Evolutionary conservation across 148 eudicot genomes (phyloP), one percentile per base, ranked within the genome.

Genomic region (Simmondsia chinensis): DNA sequence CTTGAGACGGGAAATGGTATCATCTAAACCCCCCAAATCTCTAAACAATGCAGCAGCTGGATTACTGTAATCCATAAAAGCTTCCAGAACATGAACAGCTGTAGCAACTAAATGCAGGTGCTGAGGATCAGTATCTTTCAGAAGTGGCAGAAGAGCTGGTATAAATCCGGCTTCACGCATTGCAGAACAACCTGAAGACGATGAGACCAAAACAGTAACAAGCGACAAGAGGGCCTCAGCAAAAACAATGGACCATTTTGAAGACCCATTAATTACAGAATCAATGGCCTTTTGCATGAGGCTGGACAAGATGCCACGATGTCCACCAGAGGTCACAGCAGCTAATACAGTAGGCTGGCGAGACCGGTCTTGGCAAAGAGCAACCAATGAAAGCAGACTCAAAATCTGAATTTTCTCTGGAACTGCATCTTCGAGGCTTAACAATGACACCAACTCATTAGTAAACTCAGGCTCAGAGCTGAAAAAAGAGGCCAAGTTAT

Each of bases 161-260:
- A 91, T 91, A 59, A 91, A 91, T 57, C 99, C 95, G 28, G 95
- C 87, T 72, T 91, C 99, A 42, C 99, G 95, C 99, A 91, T 76
- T 39, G 99, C 94, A 49, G 94, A 76, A 42, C 94, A 91, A 36
- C 99, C 99, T 37, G 95, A 76, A 14, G 99, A 82, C 12, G 99
- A 79, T 7, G 95, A 79, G 32, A 91, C 99, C 68, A 91, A 63
- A 45, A 79, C 81, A 50, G 95, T 82, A 43, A 91, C 81, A 48
- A 91, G 88, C 33, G 95, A 82, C 46, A 91, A 65, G 48, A 91
- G 70, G 55, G 95, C 79, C 75, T 91, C 99, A 2, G 88, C 87
- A 60, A 91, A 91, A 58, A 79, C 65, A 55, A 82, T 77, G 65
- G 86, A 82, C 80, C 85, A 82, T 53, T 82, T 85, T 10, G 89